Evolutionary conservation across 768 basidiomycete genomes (phyloP).

Genomic region (Lactifluus hygrophoroides): DNA sequence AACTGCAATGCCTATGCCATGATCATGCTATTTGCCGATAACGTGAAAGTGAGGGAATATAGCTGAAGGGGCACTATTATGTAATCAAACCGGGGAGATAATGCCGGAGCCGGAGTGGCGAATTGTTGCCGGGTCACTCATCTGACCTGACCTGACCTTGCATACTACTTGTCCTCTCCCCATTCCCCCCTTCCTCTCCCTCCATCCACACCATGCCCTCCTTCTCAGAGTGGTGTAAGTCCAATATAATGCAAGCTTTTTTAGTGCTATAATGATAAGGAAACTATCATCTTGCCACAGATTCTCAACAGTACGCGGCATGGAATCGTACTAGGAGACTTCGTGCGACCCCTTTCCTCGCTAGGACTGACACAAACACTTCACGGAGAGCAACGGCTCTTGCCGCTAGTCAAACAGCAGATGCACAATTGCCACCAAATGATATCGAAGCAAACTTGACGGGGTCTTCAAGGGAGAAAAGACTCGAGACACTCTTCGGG

Average conservation of each 20-base stretch:
- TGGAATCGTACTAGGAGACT: constrained; percentile 54
- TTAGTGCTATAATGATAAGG: constrained; percentile 18
- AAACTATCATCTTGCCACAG: constrained; percentile 22
- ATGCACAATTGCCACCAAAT: constrained; percentile 13
- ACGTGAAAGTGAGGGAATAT: background rate
- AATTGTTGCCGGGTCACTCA: too few relatives aligned
- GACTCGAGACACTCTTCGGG: constrained; percentile 80
- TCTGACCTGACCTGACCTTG: too few relatives aligned
- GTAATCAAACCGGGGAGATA: too few relatives aligned
- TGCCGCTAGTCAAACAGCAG: constrained; percentile 31
- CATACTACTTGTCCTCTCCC: background rate
- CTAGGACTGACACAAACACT: constrained; percentile 40
- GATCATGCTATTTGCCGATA: constrained; percentile 19
- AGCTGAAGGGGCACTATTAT: too few relatives aligned
- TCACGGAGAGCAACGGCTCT: constrained; percentile 42
- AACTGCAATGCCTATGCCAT: constrained; percentile 25
- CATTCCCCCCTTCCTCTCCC: constrained; percentile 10
- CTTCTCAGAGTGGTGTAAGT: constrained; percentile 34
- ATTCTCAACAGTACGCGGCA: constrained; percentile 43
- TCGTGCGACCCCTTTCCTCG: constrained; percentile 43
- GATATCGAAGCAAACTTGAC: constrained; percentile 29
- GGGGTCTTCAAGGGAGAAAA: constrained; percentile 37
- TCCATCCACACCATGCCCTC: constrained; percentile 21
- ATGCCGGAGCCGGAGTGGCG: too few relatives aligned
- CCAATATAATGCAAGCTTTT: background rate